Base-by-base conservation (phyloP, 1,284 basidiomycete species). In the Ustilago loliicola region DNA sequence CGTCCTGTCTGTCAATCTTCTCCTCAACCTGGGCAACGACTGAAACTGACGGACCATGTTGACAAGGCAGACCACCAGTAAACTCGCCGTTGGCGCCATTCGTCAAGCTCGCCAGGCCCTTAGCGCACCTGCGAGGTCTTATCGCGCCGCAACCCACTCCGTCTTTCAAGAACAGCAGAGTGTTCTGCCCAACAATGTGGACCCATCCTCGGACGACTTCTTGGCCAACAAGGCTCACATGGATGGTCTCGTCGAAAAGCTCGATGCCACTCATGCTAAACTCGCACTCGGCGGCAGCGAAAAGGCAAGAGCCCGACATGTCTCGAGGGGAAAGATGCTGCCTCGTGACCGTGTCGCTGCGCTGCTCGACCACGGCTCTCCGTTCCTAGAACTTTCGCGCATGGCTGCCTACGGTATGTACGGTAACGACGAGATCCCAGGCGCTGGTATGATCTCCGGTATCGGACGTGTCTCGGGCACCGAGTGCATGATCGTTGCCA, bases 361-460 rank as follows among this genome's bases (percentile, higher is more conserved):
- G 7, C 88, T 98, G 17, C 88, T 98, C 34, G 95, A 98, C 86
- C 92, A 93, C 9, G 91, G 92, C 82, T 93, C 93, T 11, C 94
- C 96, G 0, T 98, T 97, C 86, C 88, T 98, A 29, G 95, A 98
- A 86, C 89, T 98, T 5, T 95, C 93, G 1, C 88, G 91, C 30
- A 88, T 96, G 6, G 95, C 95, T 23, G 95, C 93, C 13, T 91
- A 96, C 83, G 93, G 92, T 19, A 93, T 97, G 23, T 98, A 98
- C 84, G 89, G 91, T 0, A 89, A 88, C 7, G 91, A 95, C 47
- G 88, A 89, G 50, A 91, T 98, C 40, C 95, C 95, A 13, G 93
- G 92, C 0, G 96, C 94, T 1, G 95, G 95, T 19, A 90, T 98
- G 67, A 93, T 98, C 77, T 95, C 95, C 6, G 95, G 95, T 32